phyloP scores from a whole-genome alignment of 495 filamentous ascomycete species.

The Amphirosellinia nigrospora region DNA sequence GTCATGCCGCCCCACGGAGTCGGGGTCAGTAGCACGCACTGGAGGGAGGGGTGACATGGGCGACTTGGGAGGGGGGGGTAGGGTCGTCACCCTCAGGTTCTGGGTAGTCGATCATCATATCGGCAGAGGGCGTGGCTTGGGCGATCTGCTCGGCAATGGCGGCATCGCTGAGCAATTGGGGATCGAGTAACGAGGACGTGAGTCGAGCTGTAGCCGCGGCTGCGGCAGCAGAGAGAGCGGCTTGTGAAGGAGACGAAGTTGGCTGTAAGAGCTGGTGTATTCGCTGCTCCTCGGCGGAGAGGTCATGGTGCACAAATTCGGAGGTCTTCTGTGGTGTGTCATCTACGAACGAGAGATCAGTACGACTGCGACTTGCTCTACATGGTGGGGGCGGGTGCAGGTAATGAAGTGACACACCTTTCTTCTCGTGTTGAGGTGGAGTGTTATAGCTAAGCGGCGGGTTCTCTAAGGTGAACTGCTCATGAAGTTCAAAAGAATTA shows the following conservation, averaged over 20 bases:
- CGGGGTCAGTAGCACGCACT: conserved; percentile 7
- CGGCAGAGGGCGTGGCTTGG: conserved; percentile 27
- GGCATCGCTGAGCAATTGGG: conserved; percentile 51
- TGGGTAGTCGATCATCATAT: conserved; percentile 38
- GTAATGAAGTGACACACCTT: conserved; percentile 37
- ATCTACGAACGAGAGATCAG: conserved; percentile 16
- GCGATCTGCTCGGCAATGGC: conserved; percentile 34
- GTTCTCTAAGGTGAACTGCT: conserved; percentile 57
- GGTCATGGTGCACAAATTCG: conserved; percentile 29
- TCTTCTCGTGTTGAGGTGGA: conserved; percentile 39
- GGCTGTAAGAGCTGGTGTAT: conserved; percentile 40
- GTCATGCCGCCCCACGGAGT: conserved; percentile 52
- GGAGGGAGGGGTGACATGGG: conserved; percentile 13
- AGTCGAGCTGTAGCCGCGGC: conserved; percentile 58
- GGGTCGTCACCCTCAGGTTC: conserved; percentile 28
- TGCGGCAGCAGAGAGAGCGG: conserved; percentile 50
- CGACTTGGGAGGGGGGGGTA: neutral
- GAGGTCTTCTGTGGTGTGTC: conserved; percentile 16
- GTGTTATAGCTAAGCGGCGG: conserved; percentile 48
- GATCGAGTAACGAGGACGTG: conserved; percentile 54
- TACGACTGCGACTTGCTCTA: conserved; percentile 1
- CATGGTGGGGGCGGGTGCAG: neutral
- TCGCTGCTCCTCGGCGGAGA: conserved; percentile 47
- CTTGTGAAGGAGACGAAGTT: conserved; percentile 37
- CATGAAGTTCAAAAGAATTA: conserved; percentile 54